Percentiles rank a stretch among this genome's conserved stretches.
These are phyloP conservation scores for Withania somnifera DNA, from an alignment of 305 asterid species.

Conservation along the genomic window DNA sequence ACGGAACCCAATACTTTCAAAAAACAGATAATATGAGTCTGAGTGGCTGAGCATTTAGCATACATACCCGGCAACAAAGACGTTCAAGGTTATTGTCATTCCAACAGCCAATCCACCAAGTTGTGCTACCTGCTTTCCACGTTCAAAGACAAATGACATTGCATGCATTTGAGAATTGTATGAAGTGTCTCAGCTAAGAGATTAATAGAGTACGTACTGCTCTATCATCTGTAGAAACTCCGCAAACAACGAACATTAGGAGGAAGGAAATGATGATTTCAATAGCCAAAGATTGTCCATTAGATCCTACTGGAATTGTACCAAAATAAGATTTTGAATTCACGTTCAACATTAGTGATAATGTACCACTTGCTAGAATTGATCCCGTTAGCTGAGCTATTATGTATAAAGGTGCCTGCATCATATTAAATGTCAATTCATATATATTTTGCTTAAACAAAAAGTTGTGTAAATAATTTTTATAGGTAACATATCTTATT, in stretches of 20 bases:
- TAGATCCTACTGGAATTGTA: conserved; percentile 48
- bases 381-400: conserved; percentile 50
- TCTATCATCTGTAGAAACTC: conserved; percentile 38
- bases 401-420: conserved; percentile 51
- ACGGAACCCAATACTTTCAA: neutral
- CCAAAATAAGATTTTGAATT: conserved; percentile 41
- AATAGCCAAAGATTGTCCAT: conserved; percentile 43
- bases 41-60: neutral
- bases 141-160: neutral
- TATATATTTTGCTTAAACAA: neutral
- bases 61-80: conserved; percentile 62
- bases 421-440: neutral
- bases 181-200: no score
- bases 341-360: conserved; percentile 33
- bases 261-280: conserved; percentile 62
- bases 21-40: neutral
- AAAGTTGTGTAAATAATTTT: neutral
- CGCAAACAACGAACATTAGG: conserved; percentile 63
- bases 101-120: conserved; percentile 53
- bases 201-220: conserved; percentile 28
- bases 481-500: neutral
- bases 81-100: conserved; percentile 63
- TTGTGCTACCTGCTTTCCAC: conserved; percentile 28
- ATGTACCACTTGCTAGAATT: conserved; percentile 47
- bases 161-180: no score